Percentiles rank a stretch among this genome's conserved stretches.
These are phyloP conservation scores for Colletotrichum aenigma DNA, from an alignment of 2,329 filamentous ascomycete species.

Conservation along the genomic window DNA sequence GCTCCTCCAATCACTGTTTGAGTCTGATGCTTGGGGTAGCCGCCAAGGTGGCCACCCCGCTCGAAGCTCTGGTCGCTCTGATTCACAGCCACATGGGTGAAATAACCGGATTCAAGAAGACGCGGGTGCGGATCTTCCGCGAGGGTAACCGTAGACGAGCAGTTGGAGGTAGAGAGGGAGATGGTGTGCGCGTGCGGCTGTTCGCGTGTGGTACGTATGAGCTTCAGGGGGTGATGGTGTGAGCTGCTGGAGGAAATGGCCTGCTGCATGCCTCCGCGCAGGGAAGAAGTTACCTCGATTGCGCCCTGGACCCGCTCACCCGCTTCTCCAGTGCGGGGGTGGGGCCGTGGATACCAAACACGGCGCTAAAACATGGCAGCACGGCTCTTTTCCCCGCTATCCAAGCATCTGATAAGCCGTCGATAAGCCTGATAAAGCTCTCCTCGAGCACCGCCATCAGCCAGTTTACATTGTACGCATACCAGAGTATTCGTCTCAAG, in stretches of 20 bases:
- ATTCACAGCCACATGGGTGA: not conserved
- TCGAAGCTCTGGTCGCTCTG: not conserved
- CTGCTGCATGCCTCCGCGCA: conserved; percentile 13
- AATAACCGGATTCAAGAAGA: not conserved
- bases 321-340: conserved; percentile 14
- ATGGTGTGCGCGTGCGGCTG: not conserved
- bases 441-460: not conserved
- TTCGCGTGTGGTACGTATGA: not conserved
- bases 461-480: not conserved
- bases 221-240: not conserved
- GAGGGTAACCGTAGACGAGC: not conserved
- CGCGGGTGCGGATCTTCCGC: not conserved
- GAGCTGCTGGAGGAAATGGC: conserved; percentile 13
- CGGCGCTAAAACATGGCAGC: conserved; percentile 9
- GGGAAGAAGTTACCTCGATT: conserved; percentile 1
- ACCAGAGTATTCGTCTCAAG: not conserved
- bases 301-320: conserved; percentile 1
- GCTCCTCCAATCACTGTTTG: conserved; percentile 15
- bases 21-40: not conserved
- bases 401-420: not conserved
- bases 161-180: not conserved
- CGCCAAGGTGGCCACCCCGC: conserved; percentile 12
- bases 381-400: not conserved
- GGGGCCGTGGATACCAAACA: conserved; percentile 7
- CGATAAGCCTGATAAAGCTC: conserved; percentile 10